Evolutionary conservation across 345 rosid species (phyloP).

Genomic region (Kandelia obovata): DNA sequence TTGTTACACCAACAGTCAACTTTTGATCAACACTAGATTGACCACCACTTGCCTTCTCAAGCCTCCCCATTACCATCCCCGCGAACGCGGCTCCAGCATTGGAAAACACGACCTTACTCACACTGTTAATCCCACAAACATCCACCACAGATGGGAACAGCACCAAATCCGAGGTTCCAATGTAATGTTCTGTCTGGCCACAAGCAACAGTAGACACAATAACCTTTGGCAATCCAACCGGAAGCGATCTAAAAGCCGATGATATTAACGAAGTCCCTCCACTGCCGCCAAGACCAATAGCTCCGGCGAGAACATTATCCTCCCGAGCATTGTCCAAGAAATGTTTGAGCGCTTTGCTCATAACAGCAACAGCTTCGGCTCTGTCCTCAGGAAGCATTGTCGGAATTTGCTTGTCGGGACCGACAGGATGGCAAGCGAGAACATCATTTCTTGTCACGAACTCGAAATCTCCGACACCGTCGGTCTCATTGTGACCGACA

Average conservation of each 20-base stretch:
- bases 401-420: conserved; percentile 21
- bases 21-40: conserved; percentile 16
- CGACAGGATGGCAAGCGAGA: conserved; percentile 39
- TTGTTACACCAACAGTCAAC: conserved; percentile 71
- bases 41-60: conserved; percentile 24
- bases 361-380: conserved; percentile 60
- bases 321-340: conserved; percentile 43
- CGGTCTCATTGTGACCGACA: conserved; percentile 32
- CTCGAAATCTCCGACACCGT: conserved; percentile 35
- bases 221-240: conserved; percentile 72
- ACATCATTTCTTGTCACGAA: conserved; percentile 54
- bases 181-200: conserved; percentile 69
- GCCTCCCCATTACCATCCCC: conserved; percentile 77
- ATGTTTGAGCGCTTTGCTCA: conserved; percentile 61
- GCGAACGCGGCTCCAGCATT: conserved; percentile 90
- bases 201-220: conserved; percentile 92
- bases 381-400: conserved; percentile 54
- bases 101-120: conserved; percentile 69
- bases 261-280: conserved; percentile 87
- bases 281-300: conserved; percentile 78
- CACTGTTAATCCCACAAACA: conserved; percentile 84
- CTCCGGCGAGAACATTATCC: conserved; percentile 52
- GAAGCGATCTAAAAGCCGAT: conserved; percentile 66
- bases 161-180: conserved; percentile 83
- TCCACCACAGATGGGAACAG: conserved; percentile 84